A percentile compares a stretch with the other conserved stretches of the same genome.
Evolutionary conservation across 225 moss, liverwort and hornwort species (phyloP).

Genomic region (Thuidium tamariscinum): DNA sequence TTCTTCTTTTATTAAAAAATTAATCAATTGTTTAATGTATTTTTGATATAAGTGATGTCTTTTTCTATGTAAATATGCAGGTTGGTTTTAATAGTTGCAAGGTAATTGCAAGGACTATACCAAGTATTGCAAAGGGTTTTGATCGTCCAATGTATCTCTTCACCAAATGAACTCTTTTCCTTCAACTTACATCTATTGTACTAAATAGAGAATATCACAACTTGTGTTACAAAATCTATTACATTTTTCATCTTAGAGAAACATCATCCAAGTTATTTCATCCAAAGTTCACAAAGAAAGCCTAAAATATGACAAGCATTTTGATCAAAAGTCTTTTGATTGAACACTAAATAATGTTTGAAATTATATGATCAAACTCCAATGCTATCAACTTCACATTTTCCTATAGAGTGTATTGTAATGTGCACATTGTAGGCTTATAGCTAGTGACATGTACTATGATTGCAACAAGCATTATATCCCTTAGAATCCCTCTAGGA

Average conservation of each 20-base stretch:
- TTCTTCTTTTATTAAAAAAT: not conserved
- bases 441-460: not conserved
- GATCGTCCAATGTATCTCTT: not conserved
- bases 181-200: not conserved
- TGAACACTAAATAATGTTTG: rapidly evolving
- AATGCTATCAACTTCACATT: not conserved
- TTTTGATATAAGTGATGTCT: not conserved
- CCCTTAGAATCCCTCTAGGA: not conserved
- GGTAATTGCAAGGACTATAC: not conserved
- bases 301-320: rapidly evolving
- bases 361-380: not conserved
- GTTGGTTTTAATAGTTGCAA: not conserved
- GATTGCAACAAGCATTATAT: not conserved
- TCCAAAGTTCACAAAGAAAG: rapidly evolving
- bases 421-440: too few species aligned
- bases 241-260: rapidly evolving
- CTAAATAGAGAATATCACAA: rapidly evolving
- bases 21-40: not conserved
- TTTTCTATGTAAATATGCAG: not conserved
- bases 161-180: not conserved
- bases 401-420: rapidly evolving
- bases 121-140: not conserved
- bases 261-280: not conserved
- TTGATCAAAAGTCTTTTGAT: rapidly evolving
- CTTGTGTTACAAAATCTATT: rapidly evolving